phyloP scores from a whole-genome alignment of 179 eudicot genomes.

The Amaranthus tricolor region DNA sequence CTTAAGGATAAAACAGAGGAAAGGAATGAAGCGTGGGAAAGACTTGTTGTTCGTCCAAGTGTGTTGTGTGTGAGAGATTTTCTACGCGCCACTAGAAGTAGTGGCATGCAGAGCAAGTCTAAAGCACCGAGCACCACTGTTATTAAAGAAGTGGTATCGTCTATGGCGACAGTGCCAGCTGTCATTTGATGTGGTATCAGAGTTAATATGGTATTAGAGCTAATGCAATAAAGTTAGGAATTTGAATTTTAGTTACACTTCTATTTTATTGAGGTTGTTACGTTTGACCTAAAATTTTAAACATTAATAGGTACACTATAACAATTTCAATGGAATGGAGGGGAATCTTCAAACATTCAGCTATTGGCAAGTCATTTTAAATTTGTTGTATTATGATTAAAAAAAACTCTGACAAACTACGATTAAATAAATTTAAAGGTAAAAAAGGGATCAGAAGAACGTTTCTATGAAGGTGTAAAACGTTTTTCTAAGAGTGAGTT shows the following conservation, averaged over 20 bases:
- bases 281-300: neutral
- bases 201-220: too few species aligned
- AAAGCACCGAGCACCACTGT: slow-evolving; percentile 13
- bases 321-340: neutral
- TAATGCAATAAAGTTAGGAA: slow-evolving; percentile 13
- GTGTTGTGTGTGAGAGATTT: slow-evolving; percentile 38
- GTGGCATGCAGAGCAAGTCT: too few species aligned
- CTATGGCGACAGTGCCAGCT: slow-evolving; percentile 19
- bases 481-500: neutral
- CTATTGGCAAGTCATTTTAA: neutral
- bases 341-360: too few species aligned
- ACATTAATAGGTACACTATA: neutral
- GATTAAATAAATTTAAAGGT: neutral
- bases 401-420: neutral
- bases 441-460: slow-evolving; percentile 4
- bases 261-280: too few species aligned
- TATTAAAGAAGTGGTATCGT: slow-evolving; percentile 15
- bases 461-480: too few species aligned
- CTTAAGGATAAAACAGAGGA: slow-evolving; percentile 17
- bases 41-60: slow-evolving; percentile 41
- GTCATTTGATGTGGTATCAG: too few species aligned
- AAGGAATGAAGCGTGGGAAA: slow-evolving; percentile 54
- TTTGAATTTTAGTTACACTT: too few species aligned
- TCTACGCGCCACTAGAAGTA: neutral
- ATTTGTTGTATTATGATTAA: neutral